Evolutionary conservation across 768 basidiomycete genomes (phyloP).

Genomic region (Lenzites betulinus): DNA sequence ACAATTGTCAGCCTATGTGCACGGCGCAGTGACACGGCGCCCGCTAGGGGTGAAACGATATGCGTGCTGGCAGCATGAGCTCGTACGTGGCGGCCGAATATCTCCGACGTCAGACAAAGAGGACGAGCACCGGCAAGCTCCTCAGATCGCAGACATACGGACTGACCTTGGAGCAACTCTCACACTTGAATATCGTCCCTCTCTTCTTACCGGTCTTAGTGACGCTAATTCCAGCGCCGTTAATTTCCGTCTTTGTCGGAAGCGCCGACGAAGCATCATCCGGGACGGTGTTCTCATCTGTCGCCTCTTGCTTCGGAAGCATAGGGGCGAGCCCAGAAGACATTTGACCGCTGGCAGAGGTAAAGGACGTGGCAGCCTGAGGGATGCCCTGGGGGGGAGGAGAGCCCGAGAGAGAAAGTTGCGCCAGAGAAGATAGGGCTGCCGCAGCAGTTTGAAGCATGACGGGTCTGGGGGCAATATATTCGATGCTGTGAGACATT

Average conservation of each 20-base stretch:
- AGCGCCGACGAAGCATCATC: conserved; percentile 14
- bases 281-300: conserved; percentile 18
- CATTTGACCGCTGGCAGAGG: conserved; percentile 25
- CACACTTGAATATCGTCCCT: conserved; percentile 87
- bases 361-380: conserved; percentile 25
- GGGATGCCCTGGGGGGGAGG: conserved; percentile 34
- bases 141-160: background rate
- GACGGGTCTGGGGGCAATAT: conserved; percentile 33
- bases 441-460: conserved; percentile 40
- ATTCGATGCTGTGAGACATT: conserved; percentile 11
- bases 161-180: conserved; percentile 85
- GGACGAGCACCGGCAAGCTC: background rate
- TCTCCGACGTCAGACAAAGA: background rate
- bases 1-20: background rate
- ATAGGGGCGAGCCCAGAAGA: conserved; percentile 14
- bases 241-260: conserved; percentile 25
- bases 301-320: conserved; percentile 24
- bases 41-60: too few species aligned
- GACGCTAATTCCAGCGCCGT: conserved; percentile 32
- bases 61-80: too few species aligned
- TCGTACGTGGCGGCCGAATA: background rate
- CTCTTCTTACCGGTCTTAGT: conserved; percentile 63
- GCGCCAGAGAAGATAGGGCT: conserved; percentile 42
- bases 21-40: too few species aligned
- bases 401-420: conserved; percentile 44